Evolutionary conservation across 371 early-diverging fungal species (phyloP).

Genomic region (Dichotomocladium elegans): DNA sequence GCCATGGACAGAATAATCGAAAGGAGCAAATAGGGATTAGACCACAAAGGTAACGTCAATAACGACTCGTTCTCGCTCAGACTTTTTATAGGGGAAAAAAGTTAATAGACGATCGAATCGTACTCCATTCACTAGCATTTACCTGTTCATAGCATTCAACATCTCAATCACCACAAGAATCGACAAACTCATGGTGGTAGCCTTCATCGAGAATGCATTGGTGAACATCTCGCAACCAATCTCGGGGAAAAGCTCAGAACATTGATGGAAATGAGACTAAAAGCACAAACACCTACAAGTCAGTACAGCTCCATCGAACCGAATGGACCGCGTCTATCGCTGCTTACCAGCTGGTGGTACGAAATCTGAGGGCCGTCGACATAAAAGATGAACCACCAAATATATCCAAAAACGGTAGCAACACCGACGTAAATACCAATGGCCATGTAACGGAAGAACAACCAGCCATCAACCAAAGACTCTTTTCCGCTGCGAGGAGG

Average conservation of each 20-base stretch:
- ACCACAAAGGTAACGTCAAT: conserved; percentile 86
- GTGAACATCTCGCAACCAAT: conserved; percentile 91
- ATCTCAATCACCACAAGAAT: conserved; percentile 96
- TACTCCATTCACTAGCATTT: conserved; percentile 1
- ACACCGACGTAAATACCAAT: conserved; percentile 91
- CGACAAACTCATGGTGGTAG: conserved; percentile 94
- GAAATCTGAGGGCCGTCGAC: conserved; percentile 80
- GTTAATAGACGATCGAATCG: not conserved
- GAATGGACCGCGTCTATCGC: not conserved
- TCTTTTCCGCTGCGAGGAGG: conserved; percentile 86
- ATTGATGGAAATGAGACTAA: conserved; percentile 87
- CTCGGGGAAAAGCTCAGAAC: conserved; percentile 79
- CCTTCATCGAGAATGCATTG: conserved; percentile 74
- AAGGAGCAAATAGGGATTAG: conserved; percentile 82
- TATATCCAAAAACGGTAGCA: conserved; percentile 95
- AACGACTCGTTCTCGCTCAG: conserved; percentile 92
- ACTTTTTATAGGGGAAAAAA: conserved; percentile 5
- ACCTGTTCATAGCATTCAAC: conserved; percentile 69
- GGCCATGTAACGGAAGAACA: conserved; percentile 91
- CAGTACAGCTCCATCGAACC: not conserved
- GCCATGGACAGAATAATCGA: conserved; percentile 86
- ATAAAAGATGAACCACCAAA: conserved; percentile 97
- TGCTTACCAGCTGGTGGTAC: conserved; percentile 76
- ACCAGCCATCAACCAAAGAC: conserved; percentile 89
- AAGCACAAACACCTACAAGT: not conserved